Percentiles rank a stretch among this genome's conserved stretches.
Conservation (phyloP, 306 rosid species). For the Quercus bicolor region DNA sequence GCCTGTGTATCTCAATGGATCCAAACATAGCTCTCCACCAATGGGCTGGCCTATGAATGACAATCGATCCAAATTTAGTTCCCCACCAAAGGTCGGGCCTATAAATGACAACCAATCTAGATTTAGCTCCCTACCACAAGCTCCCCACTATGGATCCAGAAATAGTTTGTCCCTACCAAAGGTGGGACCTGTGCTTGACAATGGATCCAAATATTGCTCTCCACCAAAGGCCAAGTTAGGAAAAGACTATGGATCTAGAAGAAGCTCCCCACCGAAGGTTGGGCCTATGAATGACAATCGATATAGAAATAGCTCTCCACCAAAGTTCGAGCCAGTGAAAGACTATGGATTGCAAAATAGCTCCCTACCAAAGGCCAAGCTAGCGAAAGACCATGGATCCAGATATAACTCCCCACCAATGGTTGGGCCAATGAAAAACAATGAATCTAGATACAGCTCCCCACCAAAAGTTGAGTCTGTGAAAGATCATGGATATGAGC, state of each 20-base stretch:
- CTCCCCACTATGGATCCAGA: not conserved
- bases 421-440: conserved; percentile 5
- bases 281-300: conserved; percentile 20
- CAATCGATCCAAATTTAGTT: not conserved
- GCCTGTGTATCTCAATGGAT: not conserved
- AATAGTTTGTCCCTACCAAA: no score
- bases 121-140: not conserved
- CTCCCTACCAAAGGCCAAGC: no score
- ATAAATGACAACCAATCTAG: conserved; percentile 3
- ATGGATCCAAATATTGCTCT: not conserved
- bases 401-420: not conserved
- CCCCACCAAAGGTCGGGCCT: conserved; percentile 6
- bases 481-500: conserved; percentile 13
- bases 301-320: not conserved
- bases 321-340: not conserved
- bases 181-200: not conserved
- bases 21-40: not conserved
- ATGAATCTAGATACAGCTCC: not conserved
- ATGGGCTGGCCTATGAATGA: not conserved
- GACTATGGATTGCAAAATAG: not conserved
- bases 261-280: not conserved
- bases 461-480: not conserved
- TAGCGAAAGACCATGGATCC: not conserved
- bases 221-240: conserved; percentile 3
- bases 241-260: not conserved